These are phyloP conservation scores for Echinosophora koreensis DNA, from an alignment of 306 rosid genomes.

Conservation along the genomic window DNA sequence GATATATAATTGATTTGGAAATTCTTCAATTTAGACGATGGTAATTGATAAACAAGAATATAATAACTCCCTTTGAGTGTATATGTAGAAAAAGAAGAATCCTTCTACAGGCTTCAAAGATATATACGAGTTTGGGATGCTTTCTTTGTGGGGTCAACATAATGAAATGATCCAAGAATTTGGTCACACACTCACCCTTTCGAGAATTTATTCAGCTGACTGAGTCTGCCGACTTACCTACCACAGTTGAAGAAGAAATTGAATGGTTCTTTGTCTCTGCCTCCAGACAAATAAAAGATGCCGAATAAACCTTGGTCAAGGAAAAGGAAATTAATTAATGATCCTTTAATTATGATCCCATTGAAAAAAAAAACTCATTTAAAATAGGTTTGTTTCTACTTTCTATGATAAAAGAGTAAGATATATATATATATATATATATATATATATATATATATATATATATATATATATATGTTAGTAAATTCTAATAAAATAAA, in stretches of 20 bases:
- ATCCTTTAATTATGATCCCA: neutral
- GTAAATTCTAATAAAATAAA: too few relatives aligned
- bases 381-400: too few relatives aligned
- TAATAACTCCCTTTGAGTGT: neutral
- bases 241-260: conserved; percentile 34
- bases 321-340: neutral
- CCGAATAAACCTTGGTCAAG: neutral
- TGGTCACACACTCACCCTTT: conserved; percentile 29
- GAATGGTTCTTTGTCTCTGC: conserved; percentile 12
- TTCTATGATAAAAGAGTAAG: too few relatives aligned
- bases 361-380: too few relatives aligned
- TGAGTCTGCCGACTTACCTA: conserved; percentile 46
- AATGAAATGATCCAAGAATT: conserved; percentile 30
- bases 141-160: conserved; percentile 47
- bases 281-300: neutral
- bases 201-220: conserved; percentile 30
- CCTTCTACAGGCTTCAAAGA: neutral
- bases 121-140: neutral
- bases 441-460: too few relatives aligned
- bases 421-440: too few relatives aligned
- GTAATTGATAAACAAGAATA: neutral
- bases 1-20: neutral
- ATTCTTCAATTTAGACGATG: neutral
- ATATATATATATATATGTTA: too few relatives aligned
- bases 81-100: neutral